Evolutionary conservation across 352 stramenopile genomes (phyloP).

Genomic region (Globisporangium alternatum): DNA sequence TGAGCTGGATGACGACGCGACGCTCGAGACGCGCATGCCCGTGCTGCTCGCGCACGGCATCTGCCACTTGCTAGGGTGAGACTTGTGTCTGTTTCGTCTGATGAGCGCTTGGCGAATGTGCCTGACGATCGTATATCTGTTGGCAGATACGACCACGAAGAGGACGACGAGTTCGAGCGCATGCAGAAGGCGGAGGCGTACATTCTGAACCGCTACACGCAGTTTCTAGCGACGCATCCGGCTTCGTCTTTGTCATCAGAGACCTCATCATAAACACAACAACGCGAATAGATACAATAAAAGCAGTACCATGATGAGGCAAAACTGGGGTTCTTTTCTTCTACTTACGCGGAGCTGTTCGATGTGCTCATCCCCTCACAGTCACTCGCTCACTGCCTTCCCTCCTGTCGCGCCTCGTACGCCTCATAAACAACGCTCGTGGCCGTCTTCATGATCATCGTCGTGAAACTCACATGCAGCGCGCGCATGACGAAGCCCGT

Average conservation of each 20-base stretch:
- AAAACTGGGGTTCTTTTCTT: conserved; percentile 8
- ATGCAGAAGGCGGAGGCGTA: conserved; percentile 75
- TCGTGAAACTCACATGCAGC: conserved; percentile 85
- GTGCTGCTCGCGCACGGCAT: conserved; percentile 77
- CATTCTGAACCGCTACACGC: conserved; percentile 52
- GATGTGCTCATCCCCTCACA: conserved; percentile 1
- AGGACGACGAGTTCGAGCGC: conserved; percentile 66
- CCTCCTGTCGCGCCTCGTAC: conserved; percentile 38
- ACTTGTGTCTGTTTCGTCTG: conserved; percentile 1
- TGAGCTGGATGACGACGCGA: conserved; percentile 43
- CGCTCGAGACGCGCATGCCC: conserved; percentile 64
- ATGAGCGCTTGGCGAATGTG: not conserved
- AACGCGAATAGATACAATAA: not conserved
- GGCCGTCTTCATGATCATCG: conserved; percentile 89
- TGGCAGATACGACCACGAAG: conserved; percentile 77
- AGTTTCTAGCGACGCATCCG: conserved; percentile 34
- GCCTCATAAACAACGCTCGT: conserved; percentile 84
- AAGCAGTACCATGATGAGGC: not conserved
- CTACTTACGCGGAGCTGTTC: conserved; percentile 3
- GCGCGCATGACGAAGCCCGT: conserved; percentile 76
- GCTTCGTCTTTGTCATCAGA: not conserved
- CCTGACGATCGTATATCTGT: not conserved
- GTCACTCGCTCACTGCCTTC: not conserved
- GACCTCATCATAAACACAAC: not conserved
- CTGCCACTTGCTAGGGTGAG: conserved; percentile 79